Conservation (phyloP, 2,329 filamentous ascomycete genomes). For the Kalaharituber pfeilii region DNA sequence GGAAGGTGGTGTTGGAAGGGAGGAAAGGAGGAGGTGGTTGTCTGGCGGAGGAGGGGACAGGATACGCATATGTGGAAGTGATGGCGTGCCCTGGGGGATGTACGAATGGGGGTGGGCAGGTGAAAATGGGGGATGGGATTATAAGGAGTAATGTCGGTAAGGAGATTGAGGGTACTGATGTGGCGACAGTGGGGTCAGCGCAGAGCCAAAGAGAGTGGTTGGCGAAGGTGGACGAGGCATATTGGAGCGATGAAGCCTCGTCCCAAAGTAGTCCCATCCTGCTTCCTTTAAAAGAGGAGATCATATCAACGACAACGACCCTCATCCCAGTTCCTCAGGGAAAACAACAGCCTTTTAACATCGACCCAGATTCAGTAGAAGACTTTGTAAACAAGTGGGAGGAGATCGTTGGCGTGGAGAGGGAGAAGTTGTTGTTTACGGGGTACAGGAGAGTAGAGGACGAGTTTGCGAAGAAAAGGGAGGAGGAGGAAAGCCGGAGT, state of each 20-base stretch:
- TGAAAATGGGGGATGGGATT: constrained; percentile 64
- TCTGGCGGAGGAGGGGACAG: constrained; percentile 12
- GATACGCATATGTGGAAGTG: constrained; percentile 83
- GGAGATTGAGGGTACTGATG: constrained; percentile 61
- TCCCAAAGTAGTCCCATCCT: constrained; percentile 8
- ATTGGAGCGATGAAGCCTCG: constrained; percentile 38
- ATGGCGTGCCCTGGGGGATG: constrained; percentile 99
- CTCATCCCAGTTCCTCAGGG: background rate
- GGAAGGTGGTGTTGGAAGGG: constrained; percentile 45
- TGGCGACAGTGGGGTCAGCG: constrained; percentile 32
- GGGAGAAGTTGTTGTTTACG: constrained; percentile 61
- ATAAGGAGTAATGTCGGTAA: constrained; percentile 31
- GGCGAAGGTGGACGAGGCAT: constrained; percentile 68
- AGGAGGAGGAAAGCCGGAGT: constrained; percentile 17
- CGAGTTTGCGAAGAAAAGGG: constrained; percentile 66
- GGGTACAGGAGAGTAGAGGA: constrained; percentile 86
- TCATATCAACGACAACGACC: background rate
- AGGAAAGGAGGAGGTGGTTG: constrained; percentile 36
- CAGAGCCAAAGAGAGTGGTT: constrained; percentile 78
- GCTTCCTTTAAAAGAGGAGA: background rate
- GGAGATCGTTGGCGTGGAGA: constrained; percentile 47
- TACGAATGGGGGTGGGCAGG: constrained; percentile 91
- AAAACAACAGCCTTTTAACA: background rate
- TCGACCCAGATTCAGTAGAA: constrained; percentile 27
- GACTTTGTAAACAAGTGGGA: constrained; percentile 68